Percentiles rank a stretch among this genome's conserved stretches.
These are phyloP conservation scores for Aspergillus hancockii DNA, from an alignment of 495 filamentous ascomycete species.

Conservation along the genomic window DNA sequence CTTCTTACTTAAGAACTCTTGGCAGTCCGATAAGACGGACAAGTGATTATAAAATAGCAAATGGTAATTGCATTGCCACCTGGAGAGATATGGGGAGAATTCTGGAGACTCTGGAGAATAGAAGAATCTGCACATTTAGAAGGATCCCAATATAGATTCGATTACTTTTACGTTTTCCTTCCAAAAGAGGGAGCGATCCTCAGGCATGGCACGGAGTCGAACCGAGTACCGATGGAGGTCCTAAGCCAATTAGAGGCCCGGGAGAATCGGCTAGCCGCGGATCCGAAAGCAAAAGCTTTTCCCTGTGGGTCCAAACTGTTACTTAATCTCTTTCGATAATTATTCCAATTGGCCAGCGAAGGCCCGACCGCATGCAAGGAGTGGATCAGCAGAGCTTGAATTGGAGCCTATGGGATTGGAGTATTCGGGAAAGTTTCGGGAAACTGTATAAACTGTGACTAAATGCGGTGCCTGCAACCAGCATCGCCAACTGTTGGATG, in stretches of 20 bases:
- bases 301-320: not conserved
- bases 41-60: conserved; percentile 1
- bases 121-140: not conserved
- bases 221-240: not conserved
- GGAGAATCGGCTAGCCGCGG: not conserved
- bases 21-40: not conserved
- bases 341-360: not conserved
- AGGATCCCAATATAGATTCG: no score
- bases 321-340: not conserved
- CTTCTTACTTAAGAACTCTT: not conserved
- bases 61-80: not conserved
- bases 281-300: conserved; percentile 4
- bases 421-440: not conserved
- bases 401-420: not conserved
- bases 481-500: not conserved
- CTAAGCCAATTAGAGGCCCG: not conserved
- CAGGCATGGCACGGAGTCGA: conserved; percentile 2
- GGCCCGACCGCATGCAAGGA: not conserved
- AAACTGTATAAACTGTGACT: conserved; percentile 3
- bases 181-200: not conserved
- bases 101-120: not conserved
- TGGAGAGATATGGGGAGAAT: not conserved
- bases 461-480: conserved; percentile 2
- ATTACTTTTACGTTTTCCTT: no score
- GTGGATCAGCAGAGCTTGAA: conserved; percentile 2